Evolutionary conservation across 2,329 filamentous ascomycete genomes (phyloP).

Genomic region (Didymella exigua): DNA sequence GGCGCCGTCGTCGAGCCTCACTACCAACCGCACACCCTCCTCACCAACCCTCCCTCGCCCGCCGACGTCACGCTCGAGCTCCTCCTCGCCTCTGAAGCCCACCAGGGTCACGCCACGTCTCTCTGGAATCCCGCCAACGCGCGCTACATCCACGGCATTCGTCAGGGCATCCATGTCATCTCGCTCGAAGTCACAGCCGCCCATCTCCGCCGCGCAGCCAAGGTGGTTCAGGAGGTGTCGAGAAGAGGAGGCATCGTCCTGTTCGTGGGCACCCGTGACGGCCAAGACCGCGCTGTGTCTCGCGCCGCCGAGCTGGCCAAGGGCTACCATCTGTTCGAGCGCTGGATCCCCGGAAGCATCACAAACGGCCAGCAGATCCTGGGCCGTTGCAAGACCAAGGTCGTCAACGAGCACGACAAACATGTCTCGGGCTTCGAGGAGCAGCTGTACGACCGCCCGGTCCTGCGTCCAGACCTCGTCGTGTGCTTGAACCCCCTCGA

Average conservation of each 20-base stretch:
- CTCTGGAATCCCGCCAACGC: slow-evolving; percentile 95
- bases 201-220: slow-evolving; percentile 89
- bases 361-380: slow-evolving; percentile 93
- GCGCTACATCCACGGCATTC: slow-evolving; percentile 89
- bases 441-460: slow-evolving; percentile 66
- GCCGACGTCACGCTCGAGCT: slow-evolving; percentile 88
- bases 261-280: slow-evolving; percentile 85
- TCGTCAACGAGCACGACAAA: slow-evolving; percentile 77
- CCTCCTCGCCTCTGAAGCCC: slow-evolving; percentile 60
- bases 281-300: slow-evolving; percentile 81
- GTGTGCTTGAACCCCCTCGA: slow-evolving; percentile 91
- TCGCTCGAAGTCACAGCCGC: slow-evolving; percentile 86
- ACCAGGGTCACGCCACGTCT: slow-evolving; percentile 84
- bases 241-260: slow-evolving; percentile 83
- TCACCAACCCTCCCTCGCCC: slow-evolving; percentile 74
- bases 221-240: slow-evolving; percentile 86
- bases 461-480: slow-evolving; percentile 85
- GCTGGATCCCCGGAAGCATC: slow-evolving; percentile 89
- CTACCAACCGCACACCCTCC: slow-evolving; percentile 70
- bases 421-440: slow-evolving; percentile 67
- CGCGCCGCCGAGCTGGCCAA: slow-evolving; percentile 77
- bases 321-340: slow-evolving; percentile 87
- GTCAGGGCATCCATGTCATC: slow-evolving; percentile 91
- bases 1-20: slow-evolving; percentile 53
- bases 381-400: slow-evolving; percentile 69